A percentile compares a stretch with the other conserved stretches of the same genome.
These are phyloP conservation scores for Pseudogymnoascus sp. DNA, from an alignment of 2,329 filamentous ascomycete species.

Conservation along the genomic window DNA sequence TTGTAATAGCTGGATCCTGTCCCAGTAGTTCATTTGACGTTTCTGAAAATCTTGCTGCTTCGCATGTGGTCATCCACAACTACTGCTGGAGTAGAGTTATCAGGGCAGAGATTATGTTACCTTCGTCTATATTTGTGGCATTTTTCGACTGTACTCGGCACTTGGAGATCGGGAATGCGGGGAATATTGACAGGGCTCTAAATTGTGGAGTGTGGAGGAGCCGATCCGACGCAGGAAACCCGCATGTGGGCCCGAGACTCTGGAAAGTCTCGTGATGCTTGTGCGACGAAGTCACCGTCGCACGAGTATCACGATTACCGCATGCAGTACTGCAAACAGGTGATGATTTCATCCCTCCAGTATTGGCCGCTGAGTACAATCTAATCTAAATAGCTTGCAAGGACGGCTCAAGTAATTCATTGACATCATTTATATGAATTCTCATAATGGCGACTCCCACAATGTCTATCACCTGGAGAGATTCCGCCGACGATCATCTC, in stretches of 20 bases:
- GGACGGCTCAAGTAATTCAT: not conserved
- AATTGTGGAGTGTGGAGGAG: not conserved
- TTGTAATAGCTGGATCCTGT: not conserved
- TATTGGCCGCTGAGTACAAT: not conserved
- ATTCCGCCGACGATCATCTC: not conserved
- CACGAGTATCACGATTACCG: too few species aligned
- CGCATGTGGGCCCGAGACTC: not conserved
- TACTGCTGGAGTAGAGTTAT: conserved; percentile 10
- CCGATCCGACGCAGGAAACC: not conserved
- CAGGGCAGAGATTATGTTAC: conserved; percentile 15
- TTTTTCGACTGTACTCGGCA: conserved; percentile 5
- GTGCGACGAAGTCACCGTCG: too few species aligned
- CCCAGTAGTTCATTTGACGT: conserved; percentile 6
- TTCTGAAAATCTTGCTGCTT: conserved; percentile 14
- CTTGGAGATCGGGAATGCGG: not conserved
- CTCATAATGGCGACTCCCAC: not conserved
- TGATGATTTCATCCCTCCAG: not conserved
- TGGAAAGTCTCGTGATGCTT: too few species aligned
- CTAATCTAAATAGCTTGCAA: not conserved
- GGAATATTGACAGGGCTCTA: not conserved
- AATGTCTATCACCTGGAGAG: conserved; percentile 13
- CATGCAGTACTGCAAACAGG: too few species aligned
- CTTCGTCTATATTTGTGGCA: conserved; percentile 13
- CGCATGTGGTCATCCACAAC: conserved; percentile 17
- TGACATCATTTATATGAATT: not conserved